These are phyloP conservation scores for Boletus vinaceobasis DNA, from an alignment of 768 basidiomycete genomes.

Conservation along the genomic window DNA sequence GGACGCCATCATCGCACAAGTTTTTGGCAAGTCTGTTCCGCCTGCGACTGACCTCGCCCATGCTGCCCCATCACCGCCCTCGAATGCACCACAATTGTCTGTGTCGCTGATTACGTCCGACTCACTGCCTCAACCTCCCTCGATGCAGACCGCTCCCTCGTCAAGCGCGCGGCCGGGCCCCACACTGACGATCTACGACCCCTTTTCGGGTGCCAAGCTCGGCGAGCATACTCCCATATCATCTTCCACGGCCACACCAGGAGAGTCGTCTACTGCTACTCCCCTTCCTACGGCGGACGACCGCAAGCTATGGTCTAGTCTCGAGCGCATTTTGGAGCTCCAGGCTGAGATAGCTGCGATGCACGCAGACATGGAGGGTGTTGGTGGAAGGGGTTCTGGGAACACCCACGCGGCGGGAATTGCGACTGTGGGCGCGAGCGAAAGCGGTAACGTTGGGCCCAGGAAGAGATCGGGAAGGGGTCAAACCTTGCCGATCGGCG, in stretches of 20 bases:
- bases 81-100: conserved; percentile 9
- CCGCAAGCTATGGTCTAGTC: conserved; percentile 62
- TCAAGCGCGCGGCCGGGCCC: conserved; percentile 1
- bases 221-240: conserved; percentile 14
- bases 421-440: conserved; percentile 1
- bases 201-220: conserved; percentile 30
- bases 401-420: conserved; percentile 1
- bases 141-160: conserved; percentile 1
- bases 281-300: conserved; percentile 28
- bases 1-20: conserved; percentile 56
- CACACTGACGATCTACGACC: conserved; percentile 29
- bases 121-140: conserved; percentile 8
- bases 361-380: conserved; percentile 74
- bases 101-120: conserved; percentile 15
- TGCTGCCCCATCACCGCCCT: not conserved
- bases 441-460: conserved; percentile 13
- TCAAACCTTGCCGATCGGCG: conserved; percentile 34
- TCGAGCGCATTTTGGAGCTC: conserved; percentile 65
- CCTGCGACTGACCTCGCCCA: not conserved
- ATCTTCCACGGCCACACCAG: conserved; percentile 5
- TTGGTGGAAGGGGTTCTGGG: conserved; percentile 25
- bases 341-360: conserved; percentile 70
- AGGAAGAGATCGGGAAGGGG: conserved; percentile 30
- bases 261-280: not conserved
- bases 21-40: conserved; percentile 13